Base-by-base conservation (phyloP, 2,329 filamentous ascomycete species). In the Aspergillaceae sp. region DNA sequence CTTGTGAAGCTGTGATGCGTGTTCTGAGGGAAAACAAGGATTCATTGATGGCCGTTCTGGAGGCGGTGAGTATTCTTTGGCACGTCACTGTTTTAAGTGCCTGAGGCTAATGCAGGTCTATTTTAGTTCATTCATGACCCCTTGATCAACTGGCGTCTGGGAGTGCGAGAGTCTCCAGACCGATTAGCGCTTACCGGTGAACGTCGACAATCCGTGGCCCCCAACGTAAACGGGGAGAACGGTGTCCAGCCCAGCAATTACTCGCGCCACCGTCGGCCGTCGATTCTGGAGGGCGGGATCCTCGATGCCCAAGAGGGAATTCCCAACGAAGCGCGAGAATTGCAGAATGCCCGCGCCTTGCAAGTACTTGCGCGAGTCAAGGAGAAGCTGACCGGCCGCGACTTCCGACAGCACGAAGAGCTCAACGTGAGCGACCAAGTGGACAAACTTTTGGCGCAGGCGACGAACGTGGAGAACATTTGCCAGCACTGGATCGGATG, bases 401-500 rank as follows among this genome's bases (percentile, higher is more conserved):
- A 99, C 64, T 98, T 98, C 68, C 90, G 88, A 67, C 78, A 82
- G 2, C 78, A 79, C 40, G 86, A 94, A 59, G 91, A 97, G 69
- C 76, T 98, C 52, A 84, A 83, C 48, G 83, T 94, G 26, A 82
- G 87, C 46, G 81, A 82, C 51, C 92, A 99, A 70, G 94, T 98
- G 4, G 91, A 95, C 68, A 91, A 94, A 67, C 73, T 99, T 59
- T 86, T 99, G 57, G 84, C 86, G 51, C 91, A 98, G 73, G 92
- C 92, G 26, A 98, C 92, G 5, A 96, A 92, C 62, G 75, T 97
- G 58, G 92, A 97, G 77, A 97, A 97, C 66, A 74, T 98, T 51
- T 98, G 92, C 65, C 92, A 97, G 74, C 92, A 97, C 73, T 98
- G 96, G 66, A 95, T 97, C 58, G 92, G 92, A 53, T 97, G 91